phyloP scores from a whole-genome alignment of 2,329 filamentous ascomycete species.

The Ophiostoma quercus region DNA sequence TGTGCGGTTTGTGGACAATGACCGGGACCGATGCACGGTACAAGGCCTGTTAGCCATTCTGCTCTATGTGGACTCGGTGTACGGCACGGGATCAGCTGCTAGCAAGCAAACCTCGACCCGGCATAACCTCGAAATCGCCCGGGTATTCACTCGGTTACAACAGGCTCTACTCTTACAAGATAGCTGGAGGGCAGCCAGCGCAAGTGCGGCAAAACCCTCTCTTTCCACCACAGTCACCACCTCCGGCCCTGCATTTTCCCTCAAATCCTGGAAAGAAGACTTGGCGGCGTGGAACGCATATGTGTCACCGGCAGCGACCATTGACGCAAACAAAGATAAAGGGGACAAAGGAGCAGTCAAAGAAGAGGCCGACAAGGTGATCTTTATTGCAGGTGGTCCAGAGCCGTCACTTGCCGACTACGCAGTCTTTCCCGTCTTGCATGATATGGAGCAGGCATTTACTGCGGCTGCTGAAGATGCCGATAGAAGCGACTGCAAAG shows the following conservation, averaged over 20 bases:
- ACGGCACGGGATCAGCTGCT: constrained; percentile 31
- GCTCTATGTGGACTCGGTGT: constrained; percentile 55
- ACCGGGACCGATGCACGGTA: constrained; percentile 43
- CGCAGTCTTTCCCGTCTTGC: constrained; percentile 52
- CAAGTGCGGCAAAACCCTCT: neutral
- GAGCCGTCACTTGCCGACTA: constrained; percentile 48
- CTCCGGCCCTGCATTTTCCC: neutral
- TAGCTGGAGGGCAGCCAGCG: constrained; percentile 32
- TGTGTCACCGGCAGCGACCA: constrained; percentile 22
- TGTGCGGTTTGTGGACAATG: constrained; percentile 53
- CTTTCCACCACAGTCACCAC: neutral
- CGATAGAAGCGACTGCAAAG: constrained; percentile 23
- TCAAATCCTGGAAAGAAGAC: constrained; percentile 32
- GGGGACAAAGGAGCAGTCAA: neutral
- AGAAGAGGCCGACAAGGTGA: neutral
- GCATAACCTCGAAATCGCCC: constrained; percentile 33
- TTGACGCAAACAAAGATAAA: neutral
- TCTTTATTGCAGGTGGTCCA: constrained; percentile 42
- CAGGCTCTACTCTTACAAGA: constrained; percentile 38
- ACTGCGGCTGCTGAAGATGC: constrained; percentile 24
- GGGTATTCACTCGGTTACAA: constrained; percentile 41
- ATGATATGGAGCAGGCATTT: constrained; percentile 40
- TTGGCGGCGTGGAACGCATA: constrained; percentile 41
- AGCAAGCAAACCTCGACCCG: constrained; percentile 27
- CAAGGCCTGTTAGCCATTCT: constrained; percentile 51